These are phyloP conservation scores for Pezicula carpinea DNA, from an alignment of 2,329 filamentous ascomycete genomes.

Conservation along the genomic window DNA sequence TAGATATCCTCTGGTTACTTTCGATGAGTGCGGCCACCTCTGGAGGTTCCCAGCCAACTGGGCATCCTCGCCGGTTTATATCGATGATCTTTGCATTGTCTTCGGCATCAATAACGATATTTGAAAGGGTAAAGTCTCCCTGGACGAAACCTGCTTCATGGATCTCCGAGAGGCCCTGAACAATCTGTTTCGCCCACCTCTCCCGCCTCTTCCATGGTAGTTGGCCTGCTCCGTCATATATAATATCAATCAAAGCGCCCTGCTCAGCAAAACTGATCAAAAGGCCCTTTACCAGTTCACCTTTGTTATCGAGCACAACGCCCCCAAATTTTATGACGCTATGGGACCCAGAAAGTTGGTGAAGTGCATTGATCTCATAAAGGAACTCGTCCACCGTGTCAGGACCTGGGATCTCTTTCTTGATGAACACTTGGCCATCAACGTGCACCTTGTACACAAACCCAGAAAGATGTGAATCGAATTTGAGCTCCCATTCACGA, in stretches of 20 bases:
- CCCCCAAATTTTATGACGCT: conserved; percentile 85
- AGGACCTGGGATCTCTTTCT: conserved; percentile 95
- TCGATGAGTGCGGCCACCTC: conserved; percentile 83
- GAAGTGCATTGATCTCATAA: conserved; percentile 95
- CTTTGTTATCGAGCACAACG: conserved; percentile 76
- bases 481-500: conserved; percentile 70
- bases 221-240: conserved; percentile 69
- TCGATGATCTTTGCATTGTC: conserved; percentile 96
- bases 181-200: conserved; percentile 87
- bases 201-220: conserved; percentile 68
- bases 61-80: conserved; percentile 95
- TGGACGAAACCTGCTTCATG: conserved; percentile 96
- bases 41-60: conserved; percentile 95
- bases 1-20: conserved; percentile 83
- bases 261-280: conserved; percentile 83
- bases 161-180: conserved; percentile 83
- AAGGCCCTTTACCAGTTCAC: conserved; percentile 75
- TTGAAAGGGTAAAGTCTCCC: conserved; percentile 94
- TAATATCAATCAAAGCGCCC: conserved; percentile 83
- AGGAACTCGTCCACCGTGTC: conserved; percentile 95
- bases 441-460: conserved; percentile 93
- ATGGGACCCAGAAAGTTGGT: conserved; percentile 64
- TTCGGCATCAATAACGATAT: conserved; percentile 84
- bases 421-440: conserved; percentile 69
- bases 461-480: conserved; percentile 90